phyloP scores from a whole-genome alignment of 495 filamentous ascomycete genomes.

The Penicillium coprophilum region DNA sequence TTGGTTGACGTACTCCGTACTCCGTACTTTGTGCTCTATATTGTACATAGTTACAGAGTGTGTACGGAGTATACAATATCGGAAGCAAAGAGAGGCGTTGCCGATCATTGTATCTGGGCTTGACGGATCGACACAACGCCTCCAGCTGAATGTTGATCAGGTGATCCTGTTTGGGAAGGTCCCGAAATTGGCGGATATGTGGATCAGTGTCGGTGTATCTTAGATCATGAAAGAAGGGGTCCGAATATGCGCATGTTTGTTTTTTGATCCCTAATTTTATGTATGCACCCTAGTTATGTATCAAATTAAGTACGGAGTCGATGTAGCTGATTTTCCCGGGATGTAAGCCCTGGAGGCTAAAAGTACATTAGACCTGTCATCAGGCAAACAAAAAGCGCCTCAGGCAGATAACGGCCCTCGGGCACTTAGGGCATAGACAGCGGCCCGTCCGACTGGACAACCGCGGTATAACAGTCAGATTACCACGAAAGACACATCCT shows the following conservation, averaged over 20 bases:
- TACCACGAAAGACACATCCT: constrained; percentile 3
- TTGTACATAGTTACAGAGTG: no score
- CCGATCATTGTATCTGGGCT: constrained; percentile 10
- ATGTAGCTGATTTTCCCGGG: not conserved
- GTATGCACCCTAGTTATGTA: no score
- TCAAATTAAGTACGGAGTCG: not conserved
- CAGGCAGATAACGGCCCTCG: constrained; percentile 3
- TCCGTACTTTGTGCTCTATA: no score
- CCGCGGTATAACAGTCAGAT: not conserved
- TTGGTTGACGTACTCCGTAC: not conserved
- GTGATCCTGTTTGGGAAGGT: constrained; percentile 12
- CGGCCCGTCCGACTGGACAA: not conserved
- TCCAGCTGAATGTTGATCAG: constrained; percentile 4
- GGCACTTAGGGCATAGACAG: not conserved
- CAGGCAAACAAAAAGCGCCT: not conserved
- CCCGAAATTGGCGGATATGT: not conserved
- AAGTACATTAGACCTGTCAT: not conserved
- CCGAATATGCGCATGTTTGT: not conserved
- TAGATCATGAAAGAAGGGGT: not conserved
- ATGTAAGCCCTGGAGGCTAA: not conserved
- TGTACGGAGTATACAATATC: not conserved
- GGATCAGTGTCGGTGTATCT: not conserved
- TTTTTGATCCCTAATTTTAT: not conserved
- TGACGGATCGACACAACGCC: constrained; percentile 1
- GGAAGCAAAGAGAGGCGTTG: constrained; percentile 1